phyloP scores from a whole-genome alignment of 352 stramenopile genomes.

The Phytophthora hibernalis region DNA sequence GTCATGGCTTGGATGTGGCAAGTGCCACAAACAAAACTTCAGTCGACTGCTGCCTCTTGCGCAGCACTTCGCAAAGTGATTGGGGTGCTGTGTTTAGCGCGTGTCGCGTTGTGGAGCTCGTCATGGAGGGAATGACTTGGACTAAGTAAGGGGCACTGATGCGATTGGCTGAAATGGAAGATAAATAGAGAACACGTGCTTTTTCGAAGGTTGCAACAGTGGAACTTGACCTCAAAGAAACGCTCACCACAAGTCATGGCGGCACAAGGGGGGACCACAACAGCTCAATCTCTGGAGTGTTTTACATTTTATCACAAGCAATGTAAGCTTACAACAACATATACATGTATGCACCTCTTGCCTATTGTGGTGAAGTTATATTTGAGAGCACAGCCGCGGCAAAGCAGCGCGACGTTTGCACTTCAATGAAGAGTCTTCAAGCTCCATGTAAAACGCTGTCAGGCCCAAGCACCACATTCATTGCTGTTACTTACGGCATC shows the following conservation, averaged over 20 bases:
- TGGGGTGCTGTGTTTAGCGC: neutral
- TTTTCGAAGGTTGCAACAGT: neutral
- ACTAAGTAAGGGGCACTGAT: neutral
- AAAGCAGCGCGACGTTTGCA: no score
- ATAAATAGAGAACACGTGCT: neutral
- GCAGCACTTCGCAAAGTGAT: slow-evolving; percentile 33
- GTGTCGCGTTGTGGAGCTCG: slow-evolving; percentile 23
- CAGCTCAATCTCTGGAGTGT: no score
- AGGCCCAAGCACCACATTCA: neutral
- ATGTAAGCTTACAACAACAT: no score
- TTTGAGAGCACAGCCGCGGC: no score
- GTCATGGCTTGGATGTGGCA: slow-evolving; percentile 19
- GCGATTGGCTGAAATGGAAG: slow-evolving; percentile 26
- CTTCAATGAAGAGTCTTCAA: no score
- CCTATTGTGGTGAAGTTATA: no score
- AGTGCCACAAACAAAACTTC: neutral
- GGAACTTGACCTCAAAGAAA: slow-evolving; percentile 18
- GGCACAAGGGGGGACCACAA: neutral
- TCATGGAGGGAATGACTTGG: slow-evolving; percentile 16
- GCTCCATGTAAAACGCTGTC: neutral
- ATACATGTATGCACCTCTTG: no score
- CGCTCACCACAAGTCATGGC: neutral
- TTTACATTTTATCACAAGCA: no score
- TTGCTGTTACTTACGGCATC: slow-evolving; percentile 20
- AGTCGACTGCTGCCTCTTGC: slow-evolving; percentile 13